These are phyloP conservation scores for Schrenkiella parvula DNA, from an alignment of 345 rosid species.

Conservation along the genomic window DNA sequence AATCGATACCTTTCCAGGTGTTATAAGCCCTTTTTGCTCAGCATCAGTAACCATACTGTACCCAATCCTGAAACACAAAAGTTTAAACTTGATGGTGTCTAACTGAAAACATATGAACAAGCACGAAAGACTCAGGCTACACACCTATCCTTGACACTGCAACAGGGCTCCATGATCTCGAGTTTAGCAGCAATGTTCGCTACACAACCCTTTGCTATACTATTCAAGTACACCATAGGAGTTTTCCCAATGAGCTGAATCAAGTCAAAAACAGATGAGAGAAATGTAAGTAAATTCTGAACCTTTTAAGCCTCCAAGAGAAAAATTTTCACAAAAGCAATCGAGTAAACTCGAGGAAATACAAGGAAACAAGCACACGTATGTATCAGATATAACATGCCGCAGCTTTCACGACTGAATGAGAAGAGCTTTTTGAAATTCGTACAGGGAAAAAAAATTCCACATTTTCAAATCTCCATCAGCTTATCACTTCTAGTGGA, in stretches of 20 bases:
- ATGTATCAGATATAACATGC: neutral
- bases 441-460: neutral
- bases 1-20: slow-evolving; percentile 72
- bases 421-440: neutral
- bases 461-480: neutral
- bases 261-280: slow-evolving; percentile 7
- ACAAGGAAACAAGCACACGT: neutral
- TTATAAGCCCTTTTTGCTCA: slow-evolving; percentile 68
- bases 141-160: slow-evolving; percentile 90
- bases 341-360: neutral
- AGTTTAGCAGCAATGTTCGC: slow-evolving; percentile 90
- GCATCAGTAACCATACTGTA: slow-evolving; percentile 89
- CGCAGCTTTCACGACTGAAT: neutral
- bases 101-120: slow-evolving; percentile 6
- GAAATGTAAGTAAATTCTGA: neutral
- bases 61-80: slow-evolving; percentile 59
- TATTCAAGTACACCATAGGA: slow-evolving; percentile 92
- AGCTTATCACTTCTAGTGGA: neutral
- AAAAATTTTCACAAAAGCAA: neutral
- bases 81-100: neutral
- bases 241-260: slow-evolving; percentile 86
- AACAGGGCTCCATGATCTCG: slow-evolving; percentile 86
- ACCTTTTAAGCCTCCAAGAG: neutral
- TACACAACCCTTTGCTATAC: slow-evolving; percentile 69
- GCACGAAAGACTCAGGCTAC: neutral